Percentiles rank a stretch among this genome's conserved stretches.
These are phyloP conservation scores for Erigeron philadelphicus DNA, from an alignment of 140 eudicot genomes.

Conservation along the genomic window DNA sequence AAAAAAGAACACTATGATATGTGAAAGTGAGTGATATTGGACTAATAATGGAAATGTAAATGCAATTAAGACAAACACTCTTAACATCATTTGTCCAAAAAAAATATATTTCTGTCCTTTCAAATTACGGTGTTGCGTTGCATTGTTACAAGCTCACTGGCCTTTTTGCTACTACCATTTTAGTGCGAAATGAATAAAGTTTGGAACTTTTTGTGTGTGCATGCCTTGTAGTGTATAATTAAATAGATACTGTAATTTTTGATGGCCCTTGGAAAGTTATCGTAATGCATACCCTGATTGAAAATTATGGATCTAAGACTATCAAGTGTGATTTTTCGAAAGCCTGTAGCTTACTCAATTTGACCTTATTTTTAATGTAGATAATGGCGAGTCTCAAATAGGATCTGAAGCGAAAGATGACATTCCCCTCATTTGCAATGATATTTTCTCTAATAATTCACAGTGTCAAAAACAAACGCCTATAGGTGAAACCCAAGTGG, in stretches of 20 bases:
- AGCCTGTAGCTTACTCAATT: neutral
- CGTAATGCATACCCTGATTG: neutral
- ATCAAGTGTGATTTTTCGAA: neutral
- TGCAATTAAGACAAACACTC: too few relatives aligned
- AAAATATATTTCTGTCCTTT: too few relatives aligned
- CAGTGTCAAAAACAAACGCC: slow-evolving; percentile 21
- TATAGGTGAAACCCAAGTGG: slow-evolving; percentile 22
- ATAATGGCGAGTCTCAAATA: neutral
- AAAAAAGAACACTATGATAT: too few relatives aligned
- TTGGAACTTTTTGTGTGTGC: too few relatives aligned
- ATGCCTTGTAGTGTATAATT: too few relatives aligned
- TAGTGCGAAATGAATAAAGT: too few relatives aligned
- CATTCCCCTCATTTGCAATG: slow-evolving; percentile 4
- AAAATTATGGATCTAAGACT: neutral
- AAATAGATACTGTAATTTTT: neutral
- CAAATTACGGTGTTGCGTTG: too few relatives aligned
- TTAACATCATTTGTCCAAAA: too few relatives aligned
- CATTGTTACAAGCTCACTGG: too few relatives aligned
- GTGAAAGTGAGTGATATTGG: too few relatives aligned
- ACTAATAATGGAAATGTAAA: too few relatives aligned
- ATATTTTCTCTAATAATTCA: slow-evolving; percentile 15
- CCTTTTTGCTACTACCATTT: too few relatives aligned
- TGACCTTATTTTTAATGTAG: slow-evolving; percentile 18
- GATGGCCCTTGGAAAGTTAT: neutral
- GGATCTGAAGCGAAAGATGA: neutral